Conservation (phyloP, 2,329 filamentous ascomycete species). For the Colletotrichum spinosum region DNA sequence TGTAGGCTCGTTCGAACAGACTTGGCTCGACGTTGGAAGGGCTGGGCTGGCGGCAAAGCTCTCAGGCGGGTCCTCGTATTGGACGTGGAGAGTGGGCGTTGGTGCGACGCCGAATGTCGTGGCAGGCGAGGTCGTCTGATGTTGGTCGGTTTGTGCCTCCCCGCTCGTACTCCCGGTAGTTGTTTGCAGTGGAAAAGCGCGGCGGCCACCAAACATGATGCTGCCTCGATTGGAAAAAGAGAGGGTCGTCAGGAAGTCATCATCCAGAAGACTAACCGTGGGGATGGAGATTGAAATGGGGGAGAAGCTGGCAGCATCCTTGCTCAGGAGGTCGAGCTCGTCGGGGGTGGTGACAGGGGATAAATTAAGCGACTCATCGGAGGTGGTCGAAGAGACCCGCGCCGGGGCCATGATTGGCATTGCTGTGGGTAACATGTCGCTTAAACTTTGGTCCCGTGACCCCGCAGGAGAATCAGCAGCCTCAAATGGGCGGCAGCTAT, state of each 20-base stretch:
- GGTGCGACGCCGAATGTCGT: slow-evolving; percentile 15
- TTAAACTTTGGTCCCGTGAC: slow-evolving; percentile 41
- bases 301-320: slow-evolving; percentile 50
- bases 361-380: slow-evolving; percentile 36
- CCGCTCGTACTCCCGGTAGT: slow-evolving; percentile 25
- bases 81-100: slow-evolving; percentile 22
- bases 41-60: slow-evolving; percentile 18
- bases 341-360: slow-evolving; percentile 37
- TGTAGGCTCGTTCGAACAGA: neutral
- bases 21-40: slow-evolving; percentile 1
- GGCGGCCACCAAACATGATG: slow-evolving; percentile 66
- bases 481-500: slow-evolving; percentile 41
- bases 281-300: slow-evolving; percentile 69
- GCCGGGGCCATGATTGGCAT: slow-evolving; percentile 41
- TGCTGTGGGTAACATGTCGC: slow-evolving; percentile 42
- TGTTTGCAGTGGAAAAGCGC: slow-evolving; percentile 28
- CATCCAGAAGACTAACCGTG: slow-evolving; percentile 66
- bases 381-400: slow-evolving; percentile 40
- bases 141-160: slow-evolving; percentile 14
- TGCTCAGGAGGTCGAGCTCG: slow-evolving; percentile 41
- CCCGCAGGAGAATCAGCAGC: slow-evolving; percentile 38
- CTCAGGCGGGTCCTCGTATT: slow-evolving; percentile 27
- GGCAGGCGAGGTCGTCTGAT: slow-evolving; percentile 6
- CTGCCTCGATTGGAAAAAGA: slow-evolving; percentile 74
- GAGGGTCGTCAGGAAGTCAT: slow-evolving; percentile 67